These are phyloP conservation scores for Ceratorhiza oryzae-sativae DNA, from an alignment of 1,284 basidiomycete genomes.

Conservation along the genomic window DNA sequence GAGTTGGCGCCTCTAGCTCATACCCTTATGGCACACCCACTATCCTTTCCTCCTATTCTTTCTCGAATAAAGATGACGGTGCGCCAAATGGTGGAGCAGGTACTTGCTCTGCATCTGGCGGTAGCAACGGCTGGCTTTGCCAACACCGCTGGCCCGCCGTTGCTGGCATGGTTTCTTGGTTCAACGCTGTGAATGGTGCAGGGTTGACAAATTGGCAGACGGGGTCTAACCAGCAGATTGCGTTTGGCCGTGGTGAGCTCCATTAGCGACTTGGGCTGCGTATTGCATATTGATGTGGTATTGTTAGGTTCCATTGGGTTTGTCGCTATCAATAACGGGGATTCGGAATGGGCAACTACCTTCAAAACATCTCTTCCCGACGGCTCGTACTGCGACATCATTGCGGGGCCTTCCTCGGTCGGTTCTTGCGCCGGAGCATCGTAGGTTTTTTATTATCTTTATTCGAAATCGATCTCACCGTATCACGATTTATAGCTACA, in stretches of 20 bases:
- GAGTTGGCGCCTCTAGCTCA: not conserved
- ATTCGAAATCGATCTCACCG: not conserved
- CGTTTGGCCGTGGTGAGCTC: conserved; percentile 42
- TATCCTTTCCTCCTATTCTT: conserved; percentile 44
- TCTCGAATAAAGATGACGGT: conserved; percentile 42
- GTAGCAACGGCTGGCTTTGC: conserved; percentile 44
- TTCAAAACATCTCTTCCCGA: conserved; percentile 64
- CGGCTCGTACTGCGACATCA: conserved; percentile 69
- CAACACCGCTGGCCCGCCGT: conserved; percentile 44
- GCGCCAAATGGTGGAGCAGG: conserved; percentile 42
- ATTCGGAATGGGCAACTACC: conserved; percentile 60
- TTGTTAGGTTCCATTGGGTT: conserved; percentile 55
- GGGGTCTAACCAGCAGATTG: conserved; percentile 40
- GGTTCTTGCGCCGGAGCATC: conserved; percentile 59
- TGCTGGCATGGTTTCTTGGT: conserved; percentile 42
- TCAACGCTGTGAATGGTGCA: conserved; percentile 30
- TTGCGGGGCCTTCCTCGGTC: conserved; percentile 55
- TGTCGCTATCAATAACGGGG: conserved; percentile 69
- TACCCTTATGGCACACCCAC: conserved; percentile 44
- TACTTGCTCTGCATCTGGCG: conserved; percentile 41
- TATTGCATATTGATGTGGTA: not conserved
- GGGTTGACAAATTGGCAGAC: conserved; percentile 38
- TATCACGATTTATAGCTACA: conserved; percentile 52
- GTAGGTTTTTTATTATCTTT: conserved; percentile 51
- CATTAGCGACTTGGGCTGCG: not conserved